Evolutionary conservation across 2,329 filamentous ascomycete genomes (phyloP).

Genomic region (Neoascochyta sp.): DNA sequence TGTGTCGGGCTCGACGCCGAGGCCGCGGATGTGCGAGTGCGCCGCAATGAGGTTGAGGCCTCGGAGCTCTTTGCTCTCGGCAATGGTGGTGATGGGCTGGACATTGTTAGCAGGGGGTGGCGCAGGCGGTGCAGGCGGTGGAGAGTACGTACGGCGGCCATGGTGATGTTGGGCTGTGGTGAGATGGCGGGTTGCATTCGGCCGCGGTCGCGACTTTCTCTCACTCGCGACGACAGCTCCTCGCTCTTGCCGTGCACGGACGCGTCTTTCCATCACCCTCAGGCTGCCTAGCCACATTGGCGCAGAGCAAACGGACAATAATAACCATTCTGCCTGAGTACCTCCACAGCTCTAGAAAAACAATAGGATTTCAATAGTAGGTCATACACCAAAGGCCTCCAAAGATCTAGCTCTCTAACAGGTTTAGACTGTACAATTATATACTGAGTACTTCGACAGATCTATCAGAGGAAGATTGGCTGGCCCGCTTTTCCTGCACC

Average conservation of each 20-base stretch:
- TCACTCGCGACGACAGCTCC: conserved; percentile 4
- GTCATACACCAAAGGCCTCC: too few species aligned
- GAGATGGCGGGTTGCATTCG: conserved; percentile 3
- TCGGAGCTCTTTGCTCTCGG: conserved; percentile 92
- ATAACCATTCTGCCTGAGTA: background rate
- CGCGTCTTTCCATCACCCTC: background rate
- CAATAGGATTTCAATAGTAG: too few species aligned
- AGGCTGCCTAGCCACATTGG: background rate
- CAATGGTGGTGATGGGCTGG: conserved; percentile 69
- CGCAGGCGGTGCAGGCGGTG: background rate
- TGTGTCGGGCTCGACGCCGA: conserved; percentile 88
- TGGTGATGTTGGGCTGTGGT: conserved; percentile 13
- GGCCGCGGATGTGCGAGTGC: conserved; percentile 94
- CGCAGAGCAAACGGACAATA: background rate
- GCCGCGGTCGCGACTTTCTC: conserved; percentile 7
- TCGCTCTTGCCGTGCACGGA: conserved; percentile 2
- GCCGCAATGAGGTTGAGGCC: conserved; percentile 96
- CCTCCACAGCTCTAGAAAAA: too few species aligned
- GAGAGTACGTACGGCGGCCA: conserved; percentile 30
- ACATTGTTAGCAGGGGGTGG: conserved; percentile 11
- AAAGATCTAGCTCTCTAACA: too few species aligned
- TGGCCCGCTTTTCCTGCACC: too few species aligned
- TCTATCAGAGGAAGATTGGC: too few species aligned
- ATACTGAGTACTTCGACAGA: too few species aligned
- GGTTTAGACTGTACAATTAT: too few species aligned